Conservation (phyloP, 495 filamentous ascomycete species). For the Penicillium fimorum region DNA sequence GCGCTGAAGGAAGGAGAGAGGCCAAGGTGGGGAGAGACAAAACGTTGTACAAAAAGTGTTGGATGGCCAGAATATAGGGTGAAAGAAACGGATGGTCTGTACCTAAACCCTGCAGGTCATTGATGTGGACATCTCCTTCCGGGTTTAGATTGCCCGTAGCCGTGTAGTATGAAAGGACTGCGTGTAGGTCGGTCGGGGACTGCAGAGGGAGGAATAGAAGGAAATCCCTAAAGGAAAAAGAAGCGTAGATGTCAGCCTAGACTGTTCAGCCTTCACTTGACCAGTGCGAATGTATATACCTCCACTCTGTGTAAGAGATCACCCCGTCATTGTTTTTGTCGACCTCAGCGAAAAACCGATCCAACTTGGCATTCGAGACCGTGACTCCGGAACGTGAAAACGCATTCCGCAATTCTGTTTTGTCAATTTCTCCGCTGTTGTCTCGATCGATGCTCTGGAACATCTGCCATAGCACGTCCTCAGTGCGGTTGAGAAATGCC, state of each 20-base stretch:
- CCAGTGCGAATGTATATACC: slow-evolving; percentile 55
- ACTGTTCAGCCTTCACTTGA: slow-evolving; percentile 6
- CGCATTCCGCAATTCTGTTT: slow-evolving; percentile 73
- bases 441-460: slow-evolving; percentile 88
- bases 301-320: slow-evolving; percentile 94
- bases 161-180: slow-evolving; percentile 88
- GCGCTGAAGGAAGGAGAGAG: slow-evolving; percentile 40
- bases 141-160: slow-evolving; percentile 85
- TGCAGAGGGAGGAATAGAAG: slow-evolving; percentile 86
- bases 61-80: slow-evolving; percentile 37
- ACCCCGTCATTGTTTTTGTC: slow-evolving; percentile 85
- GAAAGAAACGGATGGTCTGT: slow-evolving; percentile 73
- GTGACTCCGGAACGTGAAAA: slow-evolving; percentile 75
- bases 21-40: slow-evolving; percentile 40
- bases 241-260: slow-evolving; percentile 5
- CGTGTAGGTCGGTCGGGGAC: slow-evolving; percentile 65
- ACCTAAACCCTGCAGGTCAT: slow-evolving; percentile 94
- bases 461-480: slow-evolving; percentile 73
- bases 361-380: slow-evolving; percentile 72
- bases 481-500: slow-evolving; percentile 80
- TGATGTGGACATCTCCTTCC: slow-evolving; percentile 92
- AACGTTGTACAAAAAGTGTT: slow-evolving; percentile 42
- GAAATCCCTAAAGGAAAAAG: slow-evolving; percentile 67
- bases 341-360: slow-evolving; percentile 84
- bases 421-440: slow-evolving; percentile 84